phyloP scores from a whole-genome alignment of 805 yeast genomes.

The Starmera pachycereana region DNA sequence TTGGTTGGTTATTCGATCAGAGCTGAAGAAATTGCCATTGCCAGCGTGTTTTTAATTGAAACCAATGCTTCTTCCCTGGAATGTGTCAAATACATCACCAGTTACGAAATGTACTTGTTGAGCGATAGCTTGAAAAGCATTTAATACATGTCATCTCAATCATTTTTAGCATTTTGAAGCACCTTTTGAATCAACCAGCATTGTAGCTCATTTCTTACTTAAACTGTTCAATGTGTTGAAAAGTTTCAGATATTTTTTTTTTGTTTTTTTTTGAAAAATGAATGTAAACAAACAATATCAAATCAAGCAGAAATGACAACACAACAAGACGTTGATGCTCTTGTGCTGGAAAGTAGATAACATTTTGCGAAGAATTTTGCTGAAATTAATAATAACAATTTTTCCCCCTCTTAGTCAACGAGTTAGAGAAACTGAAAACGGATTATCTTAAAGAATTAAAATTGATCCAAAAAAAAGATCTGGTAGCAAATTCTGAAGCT shows the following conservation, averaged over 20 bases:
- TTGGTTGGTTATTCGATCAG: slow-evolving; percentile 9
- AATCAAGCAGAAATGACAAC: too few species aligned
- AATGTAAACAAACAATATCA: too few species aligned
- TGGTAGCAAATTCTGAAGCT: slow-evolving; percentile 17
- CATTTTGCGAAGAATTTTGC: too few species aligned
- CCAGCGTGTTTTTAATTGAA: slow-evolving; percentile 8
- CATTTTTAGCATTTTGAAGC: too few species aligned
- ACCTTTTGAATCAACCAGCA: too few species aligned
- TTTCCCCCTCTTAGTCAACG: slow-evolving; percentile 7
- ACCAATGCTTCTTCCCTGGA: slow-evolving; percentile 1
- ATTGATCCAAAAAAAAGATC: slow-evolving; percentile 7
- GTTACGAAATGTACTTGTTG: slow-evolving; percentile 12
- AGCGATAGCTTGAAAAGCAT: not conserved
- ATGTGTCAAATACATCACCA: slow-evolving; percentile 9
- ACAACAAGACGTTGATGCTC: slow-evolving; percentile 5
- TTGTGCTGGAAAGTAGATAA: slow-evolving; percentile 21
- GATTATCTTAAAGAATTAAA: slow-evolving; percentile 17
- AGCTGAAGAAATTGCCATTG: slow-evolving; percentile 12
- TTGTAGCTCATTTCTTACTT: too few species aligned
- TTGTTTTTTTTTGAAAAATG: too few species aligned
- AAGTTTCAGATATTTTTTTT: too few species aligned
- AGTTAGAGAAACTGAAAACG: slow-evolving; percentile 13
- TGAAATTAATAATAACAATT: not conserved
- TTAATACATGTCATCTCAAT: not conserved
- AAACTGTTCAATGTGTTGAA: too few species aligned